Evolutionary conservation across 441 rosid genomes (phyloP).

Genomic region (Rhodomyrtus psidioides): DNA sequence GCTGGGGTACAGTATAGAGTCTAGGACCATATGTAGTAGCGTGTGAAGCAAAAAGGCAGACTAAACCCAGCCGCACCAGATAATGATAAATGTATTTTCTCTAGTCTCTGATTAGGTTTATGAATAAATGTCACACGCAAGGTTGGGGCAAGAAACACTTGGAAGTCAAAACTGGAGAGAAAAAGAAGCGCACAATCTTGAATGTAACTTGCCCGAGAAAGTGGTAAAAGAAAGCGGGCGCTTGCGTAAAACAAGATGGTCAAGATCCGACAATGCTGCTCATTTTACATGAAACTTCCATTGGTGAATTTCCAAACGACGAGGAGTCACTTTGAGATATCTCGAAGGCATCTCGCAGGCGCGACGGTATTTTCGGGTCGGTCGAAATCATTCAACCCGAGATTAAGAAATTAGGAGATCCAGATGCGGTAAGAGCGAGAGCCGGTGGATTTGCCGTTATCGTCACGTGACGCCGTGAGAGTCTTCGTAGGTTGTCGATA

Average conservation of each 20-base stretch:
- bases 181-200: background rate
- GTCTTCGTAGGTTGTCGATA: background rate
- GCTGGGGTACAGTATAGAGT: background rate
- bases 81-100: background rate
- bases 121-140: background rate
- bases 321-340: background rate
- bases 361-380: background rate
- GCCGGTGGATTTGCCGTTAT: background rate
- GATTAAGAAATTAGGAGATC: background rate
- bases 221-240: background rate
- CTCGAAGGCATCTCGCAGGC: background rate
- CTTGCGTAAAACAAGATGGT: background rate
- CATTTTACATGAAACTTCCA: background rate
- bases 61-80: background rate
- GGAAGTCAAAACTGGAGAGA: background rate
- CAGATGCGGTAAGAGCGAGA: background rate
- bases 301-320: background rate
- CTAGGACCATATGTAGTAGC: background rate
- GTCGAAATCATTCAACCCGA: background rate
- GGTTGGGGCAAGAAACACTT: background rate
- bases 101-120: background rate
- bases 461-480: rapidly evolving
- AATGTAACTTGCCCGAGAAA: background rate
- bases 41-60: background rate
- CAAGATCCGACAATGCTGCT: background rate